Percentiles rank a stretch among this genome's conserved stretches.
Conservation (phyloP, 2,329 filamentous ascomycete genomes). For the Cordyceps javanica region DNA sequence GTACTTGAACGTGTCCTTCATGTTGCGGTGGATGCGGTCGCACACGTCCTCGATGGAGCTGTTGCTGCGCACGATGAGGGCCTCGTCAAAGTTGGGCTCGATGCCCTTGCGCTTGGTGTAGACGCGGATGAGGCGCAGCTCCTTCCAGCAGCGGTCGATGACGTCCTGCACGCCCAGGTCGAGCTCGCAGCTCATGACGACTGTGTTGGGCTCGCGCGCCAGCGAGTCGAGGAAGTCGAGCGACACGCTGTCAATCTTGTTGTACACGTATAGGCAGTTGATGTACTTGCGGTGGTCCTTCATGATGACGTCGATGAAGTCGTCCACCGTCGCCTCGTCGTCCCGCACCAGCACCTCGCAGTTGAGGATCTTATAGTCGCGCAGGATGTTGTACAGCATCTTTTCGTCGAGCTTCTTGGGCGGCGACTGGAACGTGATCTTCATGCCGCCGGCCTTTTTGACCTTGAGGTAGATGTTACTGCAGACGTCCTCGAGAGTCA, state of each 20-base stretch:
- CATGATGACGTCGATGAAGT: conserved; percentile 99
- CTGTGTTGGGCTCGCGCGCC: conserved; percentile 86
- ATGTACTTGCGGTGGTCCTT: conserved; percentile 98
- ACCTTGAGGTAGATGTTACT: conserved; percentile 96
- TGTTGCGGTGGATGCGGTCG: conserved; percentile 83
- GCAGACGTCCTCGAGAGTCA: conserved; percentile 14
- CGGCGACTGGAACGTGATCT: conserved; percentile 88
- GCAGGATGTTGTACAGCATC: conserved; percentile 95
- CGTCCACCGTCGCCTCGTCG: conserved; percentile 91
- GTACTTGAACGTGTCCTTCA: conserved; percentile 99
- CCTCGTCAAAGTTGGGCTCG: conserved; percentile 85
- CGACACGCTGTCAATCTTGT: conserved; percentile 96
- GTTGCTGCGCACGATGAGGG: conserved; percentile 82
- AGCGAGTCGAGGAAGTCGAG: conserved; percentile 90
- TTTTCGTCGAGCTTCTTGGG: conserved; percentile 93
- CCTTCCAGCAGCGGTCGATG: conserved; percentile 90
- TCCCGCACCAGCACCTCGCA: conserved; percentile 93
- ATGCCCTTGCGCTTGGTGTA: conserved; percentile 96
- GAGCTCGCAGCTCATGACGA: conserved; percentile 95
- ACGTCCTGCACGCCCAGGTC: conserved; percentile 92
- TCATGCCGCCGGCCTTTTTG: conserved; percentile 97
- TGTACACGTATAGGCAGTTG: conserved; percentile 92
- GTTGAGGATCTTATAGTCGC: conserved; percentile 98
- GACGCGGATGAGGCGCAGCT: conserved; percentile 80
- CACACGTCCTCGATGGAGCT: conserved; percentile 95